Percentiles rank a stretch among this genome's conserved stretches.
Evolutionary conservation across 768 basidiomycete genomes (phyloP).

Genomic region (Kwoniella mangroviensis): DNA sequence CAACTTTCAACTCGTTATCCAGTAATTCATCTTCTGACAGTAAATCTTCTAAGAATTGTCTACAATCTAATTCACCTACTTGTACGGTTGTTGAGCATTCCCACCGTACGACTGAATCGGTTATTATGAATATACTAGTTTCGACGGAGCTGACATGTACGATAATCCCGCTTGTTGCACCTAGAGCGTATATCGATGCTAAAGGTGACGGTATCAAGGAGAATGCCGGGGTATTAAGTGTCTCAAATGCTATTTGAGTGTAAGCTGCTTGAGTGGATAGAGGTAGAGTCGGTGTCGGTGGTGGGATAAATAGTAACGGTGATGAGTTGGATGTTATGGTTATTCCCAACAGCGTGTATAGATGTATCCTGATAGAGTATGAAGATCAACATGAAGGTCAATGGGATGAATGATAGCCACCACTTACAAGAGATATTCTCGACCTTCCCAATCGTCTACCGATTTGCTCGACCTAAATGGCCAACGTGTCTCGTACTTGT

Average conservation of each 20-base stretch:
- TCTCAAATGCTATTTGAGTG: slow-evolving; percentile 54
- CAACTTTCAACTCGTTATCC: slow-evolving; percentile 30
- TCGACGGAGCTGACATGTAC: slow-evolving; percentile 44
- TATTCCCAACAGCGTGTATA: slow-evolving; percentile 39
- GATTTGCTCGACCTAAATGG: slow-evolving; percentile 37
- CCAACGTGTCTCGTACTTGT: slow-evolving; percentile 40
- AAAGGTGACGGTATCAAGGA: slow-evolving; percentile 45
- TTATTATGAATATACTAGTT: slow-evolving; percentile 37
- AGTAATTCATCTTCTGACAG: slow-evolving; percentile 37
- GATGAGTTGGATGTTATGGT: slow-evolving; percentile 44
- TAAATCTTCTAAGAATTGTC: slow-evolving; percentile 33
- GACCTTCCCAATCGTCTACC: slow-evolving; percentile 47
- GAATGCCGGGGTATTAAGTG: slow-evolving; percentile 51
- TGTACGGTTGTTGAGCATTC: slow-evolving; percentile 44
- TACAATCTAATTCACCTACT: slow-evolving; percentile 48
- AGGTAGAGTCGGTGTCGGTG: slow-evolving; percentile 43
- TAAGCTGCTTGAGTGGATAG: slow-evolving; percentile 43
- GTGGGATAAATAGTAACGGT: slow-evolving; percentile 49
- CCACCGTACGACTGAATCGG: slow-evolving; percentile 48
- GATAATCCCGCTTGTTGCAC: slow-evolving; percentile 48
- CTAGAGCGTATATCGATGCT: slow-evolving; percentile 51
- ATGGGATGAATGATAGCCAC: neutral
- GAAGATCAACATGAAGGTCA: neutral
- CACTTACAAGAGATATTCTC: slow-evolving; percentile 44
- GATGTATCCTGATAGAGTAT: slow-evolving; percentile 26